Evolutionary conservation across 1,284 basidiomycete species (phyloP), one percentile per base, ranked within the genome.

Genomic region (Austroboletus rostrupii): DNA sequence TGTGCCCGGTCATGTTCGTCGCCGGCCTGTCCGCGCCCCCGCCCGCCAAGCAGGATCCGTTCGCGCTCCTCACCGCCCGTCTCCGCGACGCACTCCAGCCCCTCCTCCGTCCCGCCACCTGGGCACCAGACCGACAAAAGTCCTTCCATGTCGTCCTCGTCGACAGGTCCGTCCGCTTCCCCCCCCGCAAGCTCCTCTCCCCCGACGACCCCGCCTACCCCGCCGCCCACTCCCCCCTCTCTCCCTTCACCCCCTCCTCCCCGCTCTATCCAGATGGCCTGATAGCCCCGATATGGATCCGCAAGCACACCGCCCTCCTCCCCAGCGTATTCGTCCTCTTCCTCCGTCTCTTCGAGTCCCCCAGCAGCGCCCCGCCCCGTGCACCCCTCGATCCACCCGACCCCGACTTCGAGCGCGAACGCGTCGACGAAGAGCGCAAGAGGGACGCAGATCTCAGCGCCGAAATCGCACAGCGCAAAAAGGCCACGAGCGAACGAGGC

Each of bases 261-360:
- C 95, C 96, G 0, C 74, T 97, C 14, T 81, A 92, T 66, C 96
- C 96, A 0, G 96, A 99, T 66, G 96, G 96, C 1, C 72, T 99
- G 43, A 91, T 99, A 50, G 92, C 95, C 1, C 96, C 95, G 0
- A 92, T 98, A 60, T 99, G 96, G 96, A 84, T 97, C 16, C 79
- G 94, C 42, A 99, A 97, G 70, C 95, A 98, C 62, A 89, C 91
- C 0, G 85, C 92, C 9, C 81, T 96, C 31, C 73, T 98, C 0
- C 95, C 96, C 0, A 85, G 90, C 16, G 92, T 97, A 0, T 97
- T 97, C 67, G 90, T 98, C 6, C 74, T 95, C 43, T 96, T 97
- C 66, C 72, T 90, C 53, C 81, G 87, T 44, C 75, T 98, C 52
- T 92, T 79, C 62, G 92, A 96, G 65, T 72, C 72, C 12, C 74